Evolutionary conservation across 2,329 filamentous ascomycete species (phyloP), one percentile per base, ranked within the genome.

Genomic region (Fusarium nygamai): DNA sequence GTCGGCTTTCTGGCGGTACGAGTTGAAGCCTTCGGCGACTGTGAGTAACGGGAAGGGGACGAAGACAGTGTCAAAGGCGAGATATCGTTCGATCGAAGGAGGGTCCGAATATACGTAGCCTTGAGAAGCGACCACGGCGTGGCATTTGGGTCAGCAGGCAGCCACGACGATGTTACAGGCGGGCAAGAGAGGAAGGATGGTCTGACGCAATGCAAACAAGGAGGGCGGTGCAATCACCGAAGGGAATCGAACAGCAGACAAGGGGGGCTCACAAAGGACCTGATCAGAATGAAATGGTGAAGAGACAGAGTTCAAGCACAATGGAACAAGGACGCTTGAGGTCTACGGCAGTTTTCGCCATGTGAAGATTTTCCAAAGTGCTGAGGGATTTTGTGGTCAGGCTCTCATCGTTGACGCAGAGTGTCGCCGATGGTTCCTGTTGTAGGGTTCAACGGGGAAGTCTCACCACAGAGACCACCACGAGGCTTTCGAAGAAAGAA

Each of bases 11-110:
- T 36, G 8, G 4, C 6, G 6, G n/a, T 53, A 53, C 31, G 31
- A 16, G 9, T 8, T 5, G 17, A 20, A 20, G 31, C n/a, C 12
- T 36, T 16, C 6, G 17, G n/a, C 3, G 13, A 27, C 22, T 36
- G 2, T 53, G 4, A 6, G 6, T 11, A 34, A 9, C 2, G 22
- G n/a, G 6, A 20, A 10, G 8, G 2, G 20, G 20, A 16, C 3
- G 19, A 20, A 34, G 31, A 36, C n/a, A 20, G 12, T 14, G 13
- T 36, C 31, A 20, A 24, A 8, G 8, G n/a, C 31, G 31, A 53
- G 12, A 24, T 6, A 20, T 20, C 12, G 31, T 19, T 24, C 17
- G 31, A 53, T 53, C 31, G 48, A 11, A 5, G n/a, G 16, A 53
- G n/a, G n/a, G 12, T 7, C 1, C 22, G 29, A 19, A 33, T 33